phyloP scores from a whole-genome alignment of 257 asterid species.

The Catharanthus roseus region DNA sequence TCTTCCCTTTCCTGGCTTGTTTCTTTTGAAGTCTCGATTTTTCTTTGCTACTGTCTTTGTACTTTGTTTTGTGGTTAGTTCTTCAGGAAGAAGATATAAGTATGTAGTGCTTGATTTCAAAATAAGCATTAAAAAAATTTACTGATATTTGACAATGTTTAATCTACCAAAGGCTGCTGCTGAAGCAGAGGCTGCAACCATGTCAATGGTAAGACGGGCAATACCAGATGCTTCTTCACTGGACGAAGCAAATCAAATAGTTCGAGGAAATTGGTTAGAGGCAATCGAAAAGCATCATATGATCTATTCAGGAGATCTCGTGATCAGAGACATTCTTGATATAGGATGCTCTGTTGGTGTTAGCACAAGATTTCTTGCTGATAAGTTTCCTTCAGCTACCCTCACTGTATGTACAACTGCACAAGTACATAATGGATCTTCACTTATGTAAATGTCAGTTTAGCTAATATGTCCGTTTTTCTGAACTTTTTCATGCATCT shows the following conservation, averaged over 20 bases:
- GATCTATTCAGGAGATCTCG: constrained; percentile 37
- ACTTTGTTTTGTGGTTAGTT: not conserved
- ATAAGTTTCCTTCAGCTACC: constrained; percentile 61
- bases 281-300: constrained; percentile 67
- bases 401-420: constrained; percentile 55
- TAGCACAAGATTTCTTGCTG: constrained; percentile 72
- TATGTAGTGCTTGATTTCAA: not conserved
- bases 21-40: not conserved
- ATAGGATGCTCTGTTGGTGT: constrained; percentile 95
- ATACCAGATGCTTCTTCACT: constrained; percentile 75
- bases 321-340: constrained; percentile 58
- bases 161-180: constrained; percentile 76
- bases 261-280: constrained; percentile 89
- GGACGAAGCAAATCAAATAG: constrained; percentile 77
- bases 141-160: not conserved
- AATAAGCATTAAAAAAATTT: not conserved
- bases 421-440: not conserved
- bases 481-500: constrained; percentile 4
- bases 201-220: constrained; percentile 78
- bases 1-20: not conserved
- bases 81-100: not conserved
- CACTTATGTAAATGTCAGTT: not conserved
- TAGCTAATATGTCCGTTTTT: not conserved
- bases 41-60: not conserved
- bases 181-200: constrained; percentile 92